These are phyloP conservation scores for Comarum palustre DNA, from an alignment of 306 rosid species.

Conservation along the genomic window DNA sequence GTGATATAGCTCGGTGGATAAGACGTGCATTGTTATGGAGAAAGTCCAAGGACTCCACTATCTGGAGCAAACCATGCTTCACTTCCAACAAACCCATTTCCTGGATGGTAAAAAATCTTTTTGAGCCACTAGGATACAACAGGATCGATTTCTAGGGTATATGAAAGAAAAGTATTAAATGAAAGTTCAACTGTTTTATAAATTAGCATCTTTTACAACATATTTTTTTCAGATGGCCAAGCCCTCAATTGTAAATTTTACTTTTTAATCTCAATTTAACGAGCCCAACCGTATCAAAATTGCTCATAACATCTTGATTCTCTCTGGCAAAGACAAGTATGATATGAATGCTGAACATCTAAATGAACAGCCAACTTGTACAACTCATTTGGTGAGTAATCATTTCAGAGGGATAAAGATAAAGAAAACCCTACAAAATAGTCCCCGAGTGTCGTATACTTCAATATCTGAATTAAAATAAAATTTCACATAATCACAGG, in stretches of 20 bases:
- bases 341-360: neutral
- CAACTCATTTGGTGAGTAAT: neutral
- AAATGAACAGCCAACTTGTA: neutral
- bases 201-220: neutral
- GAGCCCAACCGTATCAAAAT: neutral
- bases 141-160: slow-evolving; percentile 8
- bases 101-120: slow-evolving; percentile 37
- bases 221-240: neutral
- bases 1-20: slow-evolving; percentile 85
- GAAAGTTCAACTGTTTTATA: neutral
- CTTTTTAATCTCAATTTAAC: neutral
- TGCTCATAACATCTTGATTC: neutral
- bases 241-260: neutral
- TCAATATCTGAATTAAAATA: neutral
- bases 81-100: slow-evolving; percentile 92
- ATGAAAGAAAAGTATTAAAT: neutral
- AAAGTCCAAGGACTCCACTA: slow-evolving; percentile 88
- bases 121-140: slow-evolving; percentile 2
- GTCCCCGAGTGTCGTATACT: neutral
- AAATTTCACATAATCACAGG: neutral
- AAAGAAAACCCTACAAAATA: neutral
- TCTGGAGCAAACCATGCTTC: slow-evolving; percentile 94
- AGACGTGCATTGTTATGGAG: slow-evolving; percentile 90
- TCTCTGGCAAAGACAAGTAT: neutral
- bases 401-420: neutral